Base-by-base conservation (phyloP, 768 basidiomycete species). In the Lentinula edodes region DNA sequence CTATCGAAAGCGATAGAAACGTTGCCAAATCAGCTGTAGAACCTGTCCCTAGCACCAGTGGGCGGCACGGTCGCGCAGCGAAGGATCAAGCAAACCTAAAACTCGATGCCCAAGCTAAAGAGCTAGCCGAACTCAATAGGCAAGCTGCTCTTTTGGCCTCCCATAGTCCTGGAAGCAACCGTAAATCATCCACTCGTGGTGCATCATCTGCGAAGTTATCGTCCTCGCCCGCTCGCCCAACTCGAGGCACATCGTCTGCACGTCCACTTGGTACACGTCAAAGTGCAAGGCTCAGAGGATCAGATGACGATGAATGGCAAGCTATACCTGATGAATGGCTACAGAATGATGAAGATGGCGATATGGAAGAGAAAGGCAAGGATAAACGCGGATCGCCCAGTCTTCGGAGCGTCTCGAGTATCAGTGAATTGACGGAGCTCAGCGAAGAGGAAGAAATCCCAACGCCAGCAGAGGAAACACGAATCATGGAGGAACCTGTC, bases 311-410 rank as follows among this genome's bases (percentile, higher is more conserved):
- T n/a, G 87, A 84, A 66, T 93, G 91, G 92, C 89, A 93, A 72
- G 78, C 83, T 60, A 81, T 93, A 28, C 92, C 91, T 0, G 81
- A 86, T 8, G 90, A 90, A 67, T 93, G 90, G 91, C 67, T 88
- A 62, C 68, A 78, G 59, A 65, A 68, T 18, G 72, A 72, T 13
- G 61, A 64, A 48, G 45, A 41, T 7, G 60, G 58, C 64, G 65
- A 62, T 63, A 56, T 55, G 65, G 66, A 52, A 45, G 15, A 57
- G 16, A 41, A 13, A 35, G 60, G 52, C 42, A 43, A 36, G 58
- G 61, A 7, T 61, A 73, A 62, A 57, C 61, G 58, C 62, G 62
- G 64, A 43, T 52, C 16, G 34, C 62, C 41, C 41, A 38, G 51
- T 55, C 64, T 64, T 68, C 84, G 84, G 4, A 86, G 88, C 6